These are phyloP conservation scores for Euclidium syriacum DNA, from an alignment of 345 rosid genomes.

Conservation along the genomic window DNA sequence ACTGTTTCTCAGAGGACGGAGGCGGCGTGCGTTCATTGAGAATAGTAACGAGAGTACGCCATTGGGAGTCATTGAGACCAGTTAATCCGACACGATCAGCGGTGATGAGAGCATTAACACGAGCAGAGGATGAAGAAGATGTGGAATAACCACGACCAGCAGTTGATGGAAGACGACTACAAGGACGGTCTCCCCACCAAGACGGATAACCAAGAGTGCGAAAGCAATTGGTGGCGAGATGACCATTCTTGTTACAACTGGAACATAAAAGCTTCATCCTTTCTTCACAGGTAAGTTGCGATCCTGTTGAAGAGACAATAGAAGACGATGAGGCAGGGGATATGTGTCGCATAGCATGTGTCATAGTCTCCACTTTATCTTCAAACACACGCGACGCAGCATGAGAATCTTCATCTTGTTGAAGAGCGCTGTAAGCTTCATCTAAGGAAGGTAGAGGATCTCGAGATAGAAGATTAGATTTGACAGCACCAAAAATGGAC, in stretches of 20 bases:
- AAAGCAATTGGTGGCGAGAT: neutral
- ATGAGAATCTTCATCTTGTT: neutral
- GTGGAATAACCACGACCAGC: neutral
- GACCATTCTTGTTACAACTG: neutral
- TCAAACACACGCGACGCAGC: neutral
- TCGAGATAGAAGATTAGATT: neutral
- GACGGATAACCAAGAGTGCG: neutral
- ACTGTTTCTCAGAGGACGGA: neutral
- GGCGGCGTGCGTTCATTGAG: neutral
- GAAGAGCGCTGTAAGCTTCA: neutral
- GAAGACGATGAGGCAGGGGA: neutral
- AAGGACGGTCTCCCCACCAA: neutral
- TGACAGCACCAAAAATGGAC: neutral
- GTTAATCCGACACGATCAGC: neutral
- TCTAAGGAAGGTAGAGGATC: neutral
- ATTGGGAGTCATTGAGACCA: neutral
- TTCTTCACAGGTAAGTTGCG: neutral
- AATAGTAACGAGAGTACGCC: neutral
- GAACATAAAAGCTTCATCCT: neutral
- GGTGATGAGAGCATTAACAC: neutral
- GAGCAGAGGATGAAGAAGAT: neutral
- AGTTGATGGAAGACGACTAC: neutral
- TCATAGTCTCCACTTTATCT: neutral
- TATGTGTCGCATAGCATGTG: neutral
- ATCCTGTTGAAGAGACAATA: too few species aligned